phyloP scores from a whole-genome alignment of 2,329 filamentous ascomycete genomes.

The Pseudogymnoascus sp. region DNA sequence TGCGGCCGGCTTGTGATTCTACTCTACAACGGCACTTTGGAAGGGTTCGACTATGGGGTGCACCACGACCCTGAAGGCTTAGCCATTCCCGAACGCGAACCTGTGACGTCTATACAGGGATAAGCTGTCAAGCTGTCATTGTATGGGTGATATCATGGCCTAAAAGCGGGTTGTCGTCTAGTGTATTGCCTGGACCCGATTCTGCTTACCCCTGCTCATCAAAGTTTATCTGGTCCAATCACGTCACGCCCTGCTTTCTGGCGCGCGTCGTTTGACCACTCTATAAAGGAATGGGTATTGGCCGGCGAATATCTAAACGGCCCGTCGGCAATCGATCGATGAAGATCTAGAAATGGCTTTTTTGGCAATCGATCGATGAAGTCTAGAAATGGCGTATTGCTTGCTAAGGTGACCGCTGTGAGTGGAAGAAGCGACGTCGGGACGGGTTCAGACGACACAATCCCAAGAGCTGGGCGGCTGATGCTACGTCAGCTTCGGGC shows the following conservation, averaged over 20 bases:
- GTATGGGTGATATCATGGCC: neutral
- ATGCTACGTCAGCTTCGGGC: neutral
- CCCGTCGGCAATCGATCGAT: neutral
- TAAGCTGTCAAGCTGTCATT: neutral
- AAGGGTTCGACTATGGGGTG: neutral
- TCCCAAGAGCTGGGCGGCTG: neutral
- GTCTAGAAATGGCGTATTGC: neutral
- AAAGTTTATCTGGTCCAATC: neutral
- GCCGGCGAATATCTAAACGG: neutral
- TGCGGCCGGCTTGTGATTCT: neutral
- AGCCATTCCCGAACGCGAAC: neutral
- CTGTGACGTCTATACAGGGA: neutral
- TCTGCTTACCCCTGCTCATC: neutral
- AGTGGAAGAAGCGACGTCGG: neutral
- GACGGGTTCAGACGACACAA: neutral
- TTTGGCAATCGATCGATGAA: neutral
- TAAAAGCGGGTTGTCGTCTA: neutral
- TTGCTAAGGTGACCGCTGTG: neutral
- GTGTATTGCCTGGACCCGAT: neutral
- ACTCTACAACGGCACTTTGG: neutral
- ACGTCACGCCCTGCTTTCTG: neutral
- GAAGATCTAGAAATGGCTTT: neutral
- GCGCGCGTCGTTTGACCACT: neutral
- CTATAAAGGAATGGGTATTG: neutral
- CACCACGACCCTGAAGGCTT: neutral